phyloP scores from a whole-genome alignment of 2,329 filamentous ascomycete genomes.

The Aspergillus vadensis region DNA sequence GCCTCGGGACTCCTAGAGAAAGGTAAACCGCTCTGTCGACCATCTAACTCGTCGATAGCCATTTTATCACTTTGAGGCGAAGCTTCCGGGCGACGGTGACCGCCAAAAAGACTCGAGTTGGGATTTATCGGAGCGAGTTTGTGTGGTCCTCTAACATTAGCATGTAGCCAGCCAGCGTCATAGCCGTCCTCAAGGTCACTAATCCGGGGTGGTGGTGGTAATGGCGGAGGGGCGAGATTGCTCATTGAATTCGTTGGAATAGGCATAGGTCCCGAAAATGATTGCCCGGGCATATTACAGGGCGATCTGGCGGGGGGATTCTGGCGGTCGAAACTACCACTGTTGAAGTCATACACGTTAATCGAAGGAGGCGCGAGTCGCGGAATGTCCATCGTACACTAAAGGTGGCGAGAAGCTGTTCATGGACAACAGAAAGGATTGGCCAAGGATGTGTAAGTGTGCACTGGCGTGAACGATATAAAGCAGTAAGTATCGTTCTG shows the following conservation, averaged over 20 bases:
- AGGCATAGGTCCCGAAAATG: constrained; percentile 58
- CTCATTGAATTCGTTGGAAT: constrained; percentile 59
- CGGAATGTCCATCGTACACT: constrained; percentile 49
- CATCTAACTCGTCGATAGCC: constrained; percentile 40
- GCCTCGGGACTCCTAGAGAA: constrained; percentile 36
- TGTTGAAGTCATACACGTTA: constrained; percentile 45
- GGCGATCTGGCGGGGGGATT: constrained; percentile 39
- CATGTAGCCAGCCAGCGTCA: constrained; percentile 66
- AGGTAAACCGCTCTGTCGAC: constrained; percentile 31
- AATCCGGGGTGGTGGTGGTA: constrained; percentile 66
- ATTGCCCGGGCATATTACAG: constrained; percentile 45
- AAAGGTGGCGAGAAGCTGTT: constrained; percentile 24
- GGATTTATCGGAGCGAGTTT: constrained; percentile 50
- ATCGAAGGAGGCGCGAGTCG: constrained; percentile 46
- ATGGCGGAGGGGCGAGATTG: constrained; percentile 58
- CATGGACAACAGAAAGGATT: constrained; percentile 14
- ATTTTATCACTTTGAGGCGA: constrained; percentile 39
- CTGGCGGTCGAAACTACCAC: constrained; percentile 34
- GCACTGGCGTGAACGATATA: constrained; percentile 4
- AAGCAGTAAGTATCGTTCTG: not conserved
- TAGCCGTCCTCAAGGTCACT: constrained; percentile 58
- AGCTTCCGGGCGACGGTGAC: constrained; percentile 41
- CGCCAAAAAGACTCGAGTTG: constrained; percentile 54
- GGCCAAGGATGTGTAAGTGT: not conserved
- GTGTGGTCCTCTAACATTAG: constrained; percentile 57